phyloP scores from a whole-genome alignment of 495 filamentous ascomycete genomes.

The Neurospora africana region DNA sequence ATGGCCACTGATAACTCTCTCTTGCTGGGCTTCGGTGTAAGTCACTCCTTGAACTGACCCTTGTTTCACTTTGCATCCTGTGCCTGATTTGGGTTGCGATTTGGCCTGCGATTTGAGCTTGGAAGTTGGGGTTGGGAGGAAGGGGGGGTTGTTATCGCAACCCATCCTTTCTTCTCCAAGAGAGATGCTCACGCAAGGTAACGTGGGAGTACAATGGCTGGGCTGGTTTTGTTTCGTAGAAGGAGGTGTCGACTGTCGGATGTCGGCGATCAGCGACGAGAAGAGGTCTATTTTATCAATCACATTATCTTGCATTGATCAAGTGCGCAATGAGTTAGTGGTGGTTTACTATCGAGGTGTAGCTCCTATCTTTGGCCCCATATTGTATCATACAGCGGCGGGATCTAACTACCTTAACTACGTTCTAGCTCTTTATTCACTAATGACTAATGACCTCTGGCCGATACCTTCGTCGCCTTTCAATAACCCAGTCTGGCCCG shows the following conservation, averaged over 20 bases:
- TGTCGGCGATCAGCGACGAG: not conserved
- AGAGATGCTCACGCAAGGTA: not conserved
- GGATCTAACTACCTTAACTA: not conserved
- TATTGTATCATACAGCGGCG: not conserved
- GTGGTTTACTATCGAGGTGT: no score
- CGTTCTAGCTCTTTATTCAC: not conserved
- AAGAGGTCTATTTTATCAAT: not conserved
- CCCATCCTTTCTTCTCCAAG: not conserved
- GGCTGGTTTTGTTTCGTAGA: not conserved
- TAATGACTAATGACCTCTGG: not conserved
- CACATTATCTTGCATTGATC: not conserved
- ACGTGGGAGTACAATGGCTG: not conserved
- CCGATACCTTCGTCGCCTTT: not conserved
- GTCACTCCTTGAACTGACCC: not conserved
- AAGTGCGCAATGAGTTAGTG: no score
- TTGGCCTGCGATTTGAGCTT: not conserved
- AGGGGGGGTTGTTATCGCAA: not conserved
- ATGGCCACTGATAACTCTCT: not conserved
- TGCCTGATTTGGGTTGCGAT: not conserved
- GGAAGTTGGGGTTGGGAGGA: not conserved
- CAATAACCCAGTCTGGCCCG: not conserved
- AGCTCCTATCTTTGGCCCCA: not conserved
- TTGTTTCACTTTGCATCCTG: not conserved
- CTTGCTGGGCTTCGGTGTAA: not conserved
- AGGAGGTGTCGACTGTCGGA: not conserved